Evolutionary conservation across 306 rosid species (phyloP), one percentile per base, ranked within the genome.

Genomic region (Vachellia collinsii): DNA sequence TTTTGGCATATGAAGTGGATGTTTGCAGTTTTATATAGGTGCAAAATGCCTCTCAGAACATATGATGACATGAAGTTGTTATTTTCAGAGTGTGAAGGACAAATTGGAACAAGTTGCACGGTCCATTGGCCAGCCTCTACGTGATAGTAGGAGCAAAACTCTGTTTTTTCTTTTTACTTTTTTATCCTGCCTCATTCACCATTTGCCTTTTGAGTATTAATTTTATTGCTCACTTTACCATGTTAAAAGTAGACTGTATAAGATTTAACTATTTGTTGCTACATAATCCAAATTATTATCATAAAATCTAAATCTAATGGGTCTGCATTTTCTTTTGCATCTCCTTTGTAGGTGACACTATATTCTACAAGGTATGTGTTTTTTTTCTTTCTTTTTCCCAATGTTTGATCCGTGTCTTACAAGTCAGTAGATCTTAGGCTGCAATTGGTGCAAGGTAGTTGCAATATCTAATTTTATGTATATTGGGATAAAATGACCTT

Each of bases 71-170:
- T 13, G 54, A 78, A 22, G 11, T 19, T 70, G 75, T 87, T 73
- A 23, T 83, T 75, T 81, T 8, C 93, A 91, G 98, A 88, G 82
- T 81, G 48, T 90, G 51, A 87, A 80, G 83, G 98, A 95, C 58
- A 89, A 88, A 77, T 56, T 95, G 88, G 88, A 70, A 72, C 98
- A 86, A 86, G 93, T 88, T 86, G 91, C 93, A 29, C 94, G 93
- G 63, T 88, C 93, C 75, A 77, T 88, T 39, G 88, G 87, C 66
- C 96, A 83, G 83, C 51, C 79, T 76, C 44, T 44, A 76, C 83
- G 91, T 56, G 75, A 89, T 61, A 92, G 99, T 93, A 91, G 63
- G 85, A 79, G 43, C 64, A 34, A 80, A 54, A 54, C 11, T 54
- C 5, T n/a, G 23, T 54, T 54, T n/a, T 54, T 20, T 54, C 7